Base-by-base conservation (phyloP, 495 filamentous ascomycete species). In the Penicillium malachiteum region DNA sequence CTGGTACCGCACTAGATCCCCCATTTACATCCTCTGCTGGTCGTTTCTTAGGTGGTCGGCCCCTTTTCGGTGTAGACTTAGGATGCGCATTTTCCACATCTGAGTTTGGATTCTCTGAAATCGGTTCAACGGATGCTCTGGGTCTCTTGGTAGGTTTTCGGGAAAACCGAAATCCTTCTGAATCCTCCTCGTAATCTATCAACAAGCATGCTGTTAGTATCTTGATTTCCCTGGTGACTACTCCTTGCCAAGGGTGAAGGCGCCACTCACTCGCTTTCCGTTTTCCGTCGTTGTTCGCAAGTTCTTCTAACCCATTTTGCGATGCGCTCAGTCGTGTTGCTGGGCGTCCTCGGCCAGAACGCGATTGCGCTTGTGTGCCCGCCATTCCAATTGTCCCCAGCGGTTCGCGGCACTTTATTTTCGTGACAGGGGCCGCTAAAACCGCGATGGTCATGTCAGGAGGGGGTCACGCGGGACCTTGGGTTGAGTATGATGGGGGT, bases 101-200 rank as follows among this genome's bases (percentile, higher is more conserved):
- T 17, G 58, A 62, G 18, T 53, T 40, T n/a, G 38, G 50, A 17
- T 58, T 21, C 51, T 73, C 68, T 7, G 67, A 52, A 35, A 67
- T 56, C 4, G 63, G 33, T 26, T 69, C 67, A 11, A 62, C 48
- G 4, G 68, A 64, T 30, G 68, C 54, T 46, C 67, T 74, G 13
- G 70, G 45, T 49, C 78, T 83, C 55, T 76, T 81, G 12, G 72
- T 58, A 9, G 73, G 70, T 33, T 75, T 71, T 46, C 80, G 71
- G 10, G 78, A 75, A 51, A 84, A 85, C 39, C 75, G 66, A 52
- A 85, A 85, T 13, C 79, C 82, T 48, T 79, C 81, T 43, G 68
- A 68, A 54, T 82, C 81, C 48, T 84, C 81, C 37, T 83, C 78
- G 54, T 78, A 83, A 37, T 54, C 77, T 81, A 60, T 37, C 41